Base-by-base conservation (phyloP, 352 stramenopile genomes). In the Phytophthora citrophthora region DNA sequence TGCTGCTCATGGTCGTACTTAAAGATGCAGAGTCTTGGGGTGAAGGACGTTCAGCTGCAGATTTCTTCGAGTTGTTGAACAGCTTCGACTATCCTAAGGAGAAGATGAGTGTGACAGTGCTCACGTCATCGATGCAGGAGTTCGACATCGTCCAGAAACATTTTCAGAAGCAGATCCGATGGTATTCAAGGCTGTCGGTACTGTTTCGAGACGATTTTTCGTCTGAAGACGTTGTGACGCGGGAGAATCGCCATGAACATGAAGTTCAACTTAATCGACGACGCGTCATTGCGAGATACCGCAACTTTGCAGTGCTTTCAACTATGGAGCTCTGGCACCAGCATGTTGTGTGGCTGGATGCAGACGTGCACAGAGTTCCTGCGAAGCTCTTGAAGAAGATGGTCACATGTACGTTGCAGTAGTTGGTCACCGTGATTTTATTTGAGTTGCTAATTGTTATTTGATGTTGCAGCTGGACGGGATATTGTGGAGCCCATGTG, bases 301-400 rank as follows among this genome's bases (percentile, higher is more conserved):
- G 76, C 29, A 85, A 85, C 49, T 77, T 70, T n/a, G 66, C 65
- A 26, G 49, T 85, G 5, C 26, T 72, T 2, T 51, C 63, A 23
- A 74, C 55, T 0, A 48, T 85, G 4, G 54, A 77, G 34, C 26
- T 57, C 29, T 82, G 73, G 73, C 73, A 81, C 34, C 55, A 74
- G 20, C 68, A 78, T 27, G 73, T 82, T 2, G 23, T 85, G 52
- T 85, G 72, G 70, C 34, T 86, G 4, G 74, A 86, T 45, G 68
- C 68, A 15, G 77, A 86, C 15, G 53, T 83, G 9, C 29, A 61
- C 23, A 32, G 56, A 3, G 54, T 86, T 32, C 77, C 77, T 11
- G 5, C 45, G 4, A 45, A 36, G 0, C 46, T 86, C 0, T 47
- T 61, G 34, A 47, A 56, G 26, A 56, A 47, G 15, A 56, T 56